These are phyloP conservation scores for Lizanozyma gosingica DNA, from an alignment of 1,139 yeast genomes.

Conservation along the genomic window DNA sequence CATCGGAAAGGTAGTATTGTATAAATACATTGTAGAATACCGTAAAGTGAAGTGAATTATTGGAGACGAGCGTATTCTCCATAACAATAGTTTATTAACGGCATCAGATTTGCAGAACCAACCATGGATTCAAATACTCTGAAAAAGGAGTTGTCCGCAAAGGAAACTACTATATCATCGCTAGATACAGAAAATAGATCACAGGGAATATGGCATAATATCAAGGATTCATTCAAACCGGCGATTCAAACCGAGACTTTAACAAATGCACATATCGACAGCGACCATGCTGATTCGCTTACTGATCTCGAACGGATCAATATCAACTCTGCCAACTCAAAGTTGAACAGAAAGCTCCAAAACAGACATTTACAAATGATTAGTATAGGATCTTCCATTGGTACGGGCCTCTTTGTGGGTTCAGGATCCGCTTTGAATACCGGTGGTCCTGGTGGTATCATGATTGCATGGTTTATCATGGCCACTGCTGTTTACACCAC, in stretches of 20 bases:
- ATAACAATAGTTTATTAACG: too few relatives aligned
- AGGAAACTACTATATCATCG: neutral
- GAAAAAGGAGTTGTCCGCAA: too few relatives aligned
- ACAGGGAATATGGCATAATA: constrained; percentile 1
- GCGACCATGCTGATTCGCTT: constrained; percentile 13
- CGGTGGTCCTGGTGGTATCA: constrained; percentile 32
- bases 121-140: too few relatives aligned
- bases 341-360: constrained; percentile 25
- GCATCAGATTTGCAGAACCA: too few relatives aligned
- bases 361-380: constrained; percentile 37
- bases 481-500: constrained; percentile 29
- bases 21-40: neutral
- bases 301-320: constrained; percentile 30
- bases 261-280: constrained; percentile 11
- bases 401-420: constrained; percentile 35
- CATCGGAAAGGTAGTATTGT: neutral
- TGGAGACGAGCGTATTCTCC: too few relatives aligned
- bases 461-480: constrained; percentile 30
- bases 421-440: constrained; percentile 29
- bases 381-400: constrained; percentile 38
- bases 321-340: constrained; percentile 27
- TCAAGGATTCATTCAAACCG: constrained; percentile 29
- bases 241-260: constrained; percentile 16
- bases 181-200: neutral
- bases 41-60: too few relatives aligned